These are phyloP conservation scores for Russula sp. DNA, from an alignment of 768 basidiomycete species.

Conservation along the genomic window DNA sequence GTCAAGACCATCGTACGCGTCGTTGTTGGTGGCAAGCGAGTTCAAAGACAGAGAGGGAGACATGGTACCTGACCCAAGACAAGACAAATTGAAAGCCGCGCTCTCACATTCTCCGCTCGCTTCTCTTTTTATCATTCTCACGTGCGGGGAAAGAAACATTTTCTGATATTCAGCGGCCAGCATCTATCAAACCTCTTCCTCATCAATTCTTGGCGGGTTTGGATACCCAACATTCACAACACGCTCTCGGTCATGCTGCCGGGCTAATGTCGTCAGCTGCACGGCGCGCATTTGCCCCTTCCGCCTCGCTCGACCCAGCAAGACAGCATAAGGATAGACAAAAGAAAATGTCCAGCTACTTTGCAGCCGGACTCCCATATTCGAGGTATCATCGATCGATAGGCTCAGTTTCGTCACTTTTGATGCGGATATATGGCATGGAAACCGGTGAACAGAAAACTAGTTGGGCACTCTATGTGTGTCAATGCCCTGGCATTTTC, in stretches of 20 bases:
- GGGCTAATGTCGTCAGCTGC: slow-evolving; percentile 9
- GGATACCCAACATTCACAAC: neutral
- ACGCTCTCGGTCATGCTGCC: slow-evolving; percentile 4
- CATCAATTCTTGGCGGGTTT: neutral
- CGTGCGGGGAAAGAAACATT: neutral
- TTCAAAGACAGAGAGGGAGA: slow-evolving; percentile 1
- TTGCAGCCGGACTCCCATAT: slow-evolving; percentile 8
- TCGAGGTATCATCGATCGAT: slow-evolving; percentile 5
- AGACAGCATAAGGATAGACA: slow-evolving; percentile 9
- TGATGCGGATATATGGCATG: neutral
- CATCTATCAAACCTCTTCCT: neutral
- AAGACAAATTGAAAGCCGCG: neutral
- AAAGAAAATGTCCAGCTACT: neutral
- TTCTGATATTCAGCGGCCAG: neutral
- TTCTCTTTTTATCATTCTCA: neutral
- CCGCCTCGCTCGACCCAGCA: neutral
- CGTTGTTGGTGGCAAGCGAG: neutral
- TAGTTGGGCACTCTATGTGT: slow-evolving; percentile 31
- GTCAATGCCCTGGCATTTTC: slow-evolving; percentile 34
- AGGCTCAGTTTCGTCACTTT: neutral
- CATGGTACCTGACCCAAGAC: no score
- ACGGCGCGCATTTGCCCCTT: neutral
- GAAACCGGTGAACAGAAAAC: slow-evolving; percentile 24
- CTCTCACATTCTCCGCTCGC: no score
- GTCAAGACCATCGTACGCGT: slow-evolving; percentile 12